These are phyloP conservation scores for Simplicillium aogashimaense DNA, from an alignment of 2,329 filamentous ascomycete genomes.

Conservation along the genomic window DNA sequence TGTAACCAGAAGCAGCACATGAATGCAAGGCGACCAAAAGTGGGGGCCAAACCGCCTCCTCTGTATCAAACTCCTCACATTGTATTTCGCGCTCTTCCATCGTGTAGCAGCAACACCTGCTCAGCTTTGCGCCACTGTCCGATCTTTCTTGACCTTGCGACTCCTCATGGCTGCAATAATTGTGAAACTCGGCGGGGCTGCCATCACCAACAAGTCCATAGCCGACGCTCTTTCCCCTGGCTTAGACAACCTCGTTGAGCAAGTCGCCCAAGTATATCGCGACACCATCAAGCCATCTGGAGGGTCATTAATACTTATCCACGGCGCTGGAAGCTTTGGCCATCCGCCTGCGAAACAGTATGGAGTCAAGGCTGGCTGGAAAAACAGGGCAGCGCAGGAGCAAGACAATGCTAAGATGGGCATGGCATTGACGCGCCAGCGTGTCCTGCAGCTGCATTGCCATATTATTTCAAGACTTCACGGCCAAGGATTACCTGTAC, in stretches of 20 bases:
- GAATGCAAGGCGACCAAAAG: no score
- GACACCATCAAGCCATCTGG: neutral
- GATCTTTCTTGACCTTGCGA: no score
- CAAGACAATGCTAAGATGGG: constrained; percentile 3
- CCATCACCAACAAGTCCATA: constrained; percentile 5
- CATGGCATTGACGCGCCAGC: constrained; percentile 5
- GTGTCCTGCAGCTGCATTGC: constrained; percentile 4
- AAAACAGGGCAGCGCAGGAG: no score
- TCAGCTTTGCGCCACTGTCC: no score
- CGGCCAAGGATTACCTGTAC: constrained; percentile 1
- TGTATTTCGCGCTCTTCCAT: no score
- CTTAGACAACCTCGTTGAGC: constrained; percentile 2
- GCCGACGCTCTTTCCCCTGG: constrained; percentile 1
- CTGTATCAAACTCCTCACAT: no score
- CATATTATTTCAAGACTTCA: constrained; percentile 2
- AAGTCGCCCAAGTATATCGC: constrained; percentile 3
- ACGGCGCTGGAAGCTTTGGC: constrained; percentile 6
- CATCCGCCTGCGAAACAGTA: constrained; percentile 7
- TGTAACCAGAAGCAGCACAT: no score
- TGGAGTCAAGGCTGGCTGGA: constrained; percentile 5
- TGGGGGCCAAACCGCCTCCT: no score
- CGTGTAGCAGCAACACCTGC: no score
- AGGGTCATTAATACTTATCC: constrained; percentile 1
- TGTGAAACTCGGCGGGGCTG: constrained; percentile 7
- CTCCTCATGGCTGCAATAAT: constrained; percentile 2